Evolutionary conservation across 2,329 filamentous ascomycete genomes (phyloP), one percentile per base, ranked within the genome.

Genomic region (Calonectria ilicicola): DNA sequence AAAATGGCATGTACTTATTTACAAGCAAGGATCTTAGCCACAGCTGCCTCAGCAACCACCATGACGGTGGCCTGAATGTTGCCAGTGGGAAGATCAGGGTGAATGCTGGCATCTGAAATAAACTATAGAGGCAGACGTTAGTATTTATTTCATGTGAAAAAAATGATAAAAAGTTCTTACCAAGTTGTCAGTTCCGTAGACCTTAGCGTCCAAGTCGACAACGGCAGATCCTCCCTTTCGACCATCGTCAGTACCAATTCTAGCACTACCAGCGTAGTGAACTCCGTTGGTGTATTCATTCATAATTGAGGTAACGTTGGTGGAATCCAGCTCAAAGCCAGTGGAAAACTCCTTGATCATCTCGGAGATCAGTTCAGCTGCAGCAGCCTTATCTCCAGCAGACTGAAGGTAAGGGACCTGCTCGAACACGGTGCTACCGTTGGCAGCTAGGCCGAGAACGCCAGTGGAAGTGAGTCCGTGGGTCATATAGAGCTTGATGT

Each of bases 401-500:
- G 91, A 86, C 19, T 86, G 86, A 2, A 93, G 86, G 81, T 91
- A 93, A 0, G 92, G 92, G 1, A 88, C 81, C 21, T 87, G 87
- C 19, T 89, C 89, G 15, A 93, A 90, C 1, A 87, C 82, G 77
- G 92, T 92, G 74, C 84, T 87, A 15, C 93, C 86, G 14, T 84
- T 86, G 35, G 86, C 82, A 10, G 87, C 89, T 78, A 93, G 92
- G 14, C 89, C 91, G 75, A 92, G 88, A 53, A 88, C 85, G 58
- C 92, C 92, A 46, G 91, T 86, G 4, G 91, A 93, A 4, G 87
- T 89, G 10, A 88, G 83, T 35, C 92, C 92, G 63, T 91, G 89
- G 35, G 91, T 92, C 35, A 93, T 89, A 81, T 93, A 93, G 72
- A 89, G 86, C 72, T 86, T 89, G 74, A 91, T 85, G 3, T 84